Conservation (phyloP, 768 basidiomycete genomes). For the Leucocoprinus leucothites region DNA sequence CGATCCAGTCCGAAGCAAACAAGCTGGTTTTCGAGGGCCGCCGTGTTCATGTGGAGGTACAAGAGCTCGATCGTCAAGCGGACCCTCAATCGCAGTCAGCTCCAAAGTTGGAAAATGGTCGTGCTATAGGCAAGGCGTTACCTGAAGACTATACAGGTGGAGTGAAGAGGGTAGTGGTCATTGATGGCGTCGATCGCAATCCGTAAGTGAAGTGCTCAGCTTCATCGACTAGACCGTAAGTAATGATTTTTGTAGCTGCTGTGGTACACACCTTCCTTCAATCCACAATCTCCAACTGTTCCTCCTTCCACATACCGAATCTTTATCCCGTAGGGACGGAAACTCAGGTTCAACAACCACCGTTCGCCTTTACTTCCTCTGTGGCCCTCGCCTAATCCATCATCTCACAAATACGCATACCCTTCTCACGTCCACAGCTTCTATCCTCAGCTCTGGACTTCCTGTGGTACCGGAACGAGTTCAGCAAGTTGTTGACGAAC, state of each 20-base stretch:
- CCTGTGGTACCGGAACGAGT: conserved; percentile 68
- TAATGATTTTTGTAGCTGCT: conserved; percentile 47
- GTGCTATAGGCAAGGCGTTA: conserved; percentile 54
- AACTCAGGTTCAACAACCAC: conserved; percentile 48
- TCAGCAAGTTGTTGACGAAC: conserved; percentile 60
- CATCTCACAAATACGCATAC: conserved; percentile 59
- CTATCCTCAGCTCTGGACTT: conserved; percentile 65
- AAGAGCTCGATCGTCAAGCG: conserved; percentile 46
- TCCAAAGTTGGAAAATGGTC: conserved; percentile 40
- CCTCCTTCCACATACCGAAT: conserved; percentile 66
- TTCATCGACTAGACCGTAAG: no score
- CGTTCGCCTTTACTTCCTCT: conserved; percentile 75
- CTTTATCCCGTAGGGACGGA: conserved; percentile 42
- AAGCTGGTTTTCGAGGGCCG: conserved; percentile 67
- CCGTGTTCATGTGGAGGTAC: conserved; percentile 69
- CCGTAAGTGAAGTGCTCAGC: conserved; percentile 67
- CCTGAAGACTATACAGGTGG: conserved; percentile 75
- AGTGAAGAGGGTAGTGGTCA: conserved; percentile 75
- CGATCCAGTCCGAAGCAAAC: conserved; percentile 65
- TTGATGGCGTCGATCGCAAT: conserved; percentile 79
- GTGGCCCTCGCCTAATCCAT: conserved; percentile 72
- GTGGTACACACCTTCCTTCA: conserved; percentile 81
- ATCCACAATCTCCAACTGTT: conserved; percentile 73
- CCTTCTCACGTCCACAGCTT: conserved; percentile 51
- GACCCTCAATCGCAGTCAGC: conserved; percentile 23